These are phyloP conservation scores for Furcasterigmium furcatum DNA, from an alignment of 2,329 filamentous ascomycete genomes.

Conservation along the genomic window DNA sequence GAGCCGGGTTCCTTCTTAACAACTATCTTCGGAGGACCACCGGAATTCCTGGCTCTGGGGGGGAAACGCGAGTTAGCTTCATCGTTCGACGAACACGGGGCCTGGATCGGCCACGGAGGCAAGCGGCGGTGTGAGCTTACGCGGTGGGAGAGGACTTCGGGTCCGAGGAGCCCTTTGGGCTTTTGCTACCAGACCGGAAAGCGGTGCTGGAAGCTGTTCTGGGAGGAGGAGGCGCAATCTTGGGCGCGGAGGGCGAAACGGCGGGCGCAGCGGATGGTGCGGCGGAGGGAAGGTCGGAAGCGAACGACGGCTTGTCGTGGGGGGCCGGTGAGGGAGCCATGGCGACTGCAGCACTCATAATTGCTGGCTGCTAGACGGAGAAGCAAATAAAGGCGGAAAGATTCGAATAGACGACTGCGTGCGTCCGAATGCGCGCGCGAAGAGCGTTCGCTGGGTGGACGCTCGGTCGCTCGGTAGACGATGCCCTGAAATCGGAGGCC, in stretches of 20 bases:
- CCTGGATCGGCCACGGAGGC: conserved; percentile 7
- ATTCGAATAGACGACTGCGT: too few relatives aligned
- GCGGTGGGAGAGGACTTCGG: conserved; percentile 55
- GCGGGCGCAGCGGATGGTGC: conserved; percentile 18
- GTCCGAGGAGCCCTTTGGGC: conserved; percentile 42
- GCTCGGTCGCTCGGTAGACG: too few relatives aligned
- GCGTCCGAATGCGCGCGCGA: too few relatives aligned
- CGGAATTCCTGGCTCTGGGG: conserved; percentile 48
- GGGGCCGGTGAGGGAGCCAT: conserved; percentile 68
- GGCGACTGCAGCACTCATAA: conserved; percentile 65
- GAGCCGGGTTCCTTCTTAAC: conserved; percentile 97
- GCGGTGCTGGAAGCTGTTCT: conserved; percentile 39
- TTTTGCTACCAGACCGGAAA: conserved; percentile 50
- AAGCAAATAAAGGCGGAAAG: background rate
- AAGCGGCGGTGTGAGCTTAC: conserved; percentile 39
- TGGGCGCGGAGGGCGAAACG: conserved; percentile 24
- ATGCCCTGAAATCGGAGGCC: too few relatives aligned
- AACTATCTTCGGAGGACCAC: conserved; percentile 70
- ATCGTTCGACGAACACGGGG: conserved; percentile 2
- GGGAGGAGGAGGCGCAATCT: conserved; percentile 25
- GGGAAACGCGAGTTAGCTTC: background rate
- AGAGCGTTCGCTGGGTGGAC: too few relatives aligned
- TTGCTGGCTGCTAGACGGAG: conserved; percentile 21
- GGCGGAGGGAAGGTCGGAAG: conserved; percentile 43
- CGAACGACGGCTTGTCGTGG: conserved; percentile 59